Conservation (phyloP, 2,329 filamentous ascomycete genomes). For the Ophiostoma perfectum region DNA sequence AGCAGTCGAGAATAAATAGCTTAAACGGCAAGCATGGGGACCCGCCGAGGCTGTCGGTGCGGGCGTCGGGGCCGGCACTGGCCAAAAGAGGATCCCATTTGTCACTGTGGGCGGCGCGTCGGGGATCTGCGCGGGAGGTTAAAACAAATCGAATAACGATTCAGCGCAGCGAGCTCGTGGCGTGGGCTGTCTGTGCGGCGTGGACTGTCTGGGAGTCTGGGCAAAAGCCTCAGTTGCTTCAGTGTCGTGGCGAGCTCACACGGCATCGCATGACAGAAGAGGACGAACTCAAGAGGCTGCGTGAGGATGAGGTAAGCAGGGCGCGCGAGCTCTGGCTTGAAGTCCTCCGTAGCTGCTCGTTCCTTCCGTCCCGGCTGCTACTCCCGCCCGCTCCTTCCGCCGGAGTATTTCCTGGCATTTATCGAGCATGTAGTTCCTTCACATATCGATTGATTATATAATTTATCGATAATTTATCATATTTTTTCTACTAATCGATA, state of each 20-base stretch:
- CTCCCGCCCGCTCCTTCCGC: conserved; percentile 1
- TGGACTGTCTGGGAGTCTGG: background rate
- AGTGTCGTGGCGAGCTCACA: background rate
- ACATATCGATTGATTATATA: background rate
- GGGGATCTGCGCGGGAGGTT: conserved; percentile 2
- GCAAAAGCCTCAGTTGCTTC: background rate
- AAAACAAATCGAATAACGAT: background rate
- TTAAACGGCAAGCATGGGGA: background rate
- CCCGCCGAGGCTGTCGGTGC: conserved; percentile 1
- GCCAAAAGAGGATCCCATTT: background rate
- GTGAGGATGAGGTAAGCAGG: background rate
- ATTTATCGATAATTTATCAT: background rate
- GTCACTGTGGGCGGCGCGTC: conserved; percentile 6
- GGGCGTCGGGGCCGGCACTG: background rate
- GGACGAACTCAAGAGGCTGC: too few relatives aligned
- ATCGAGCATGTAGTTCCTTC: background rate
- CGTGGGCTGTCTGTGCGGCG: background rate
- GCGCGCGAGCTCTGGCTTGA: background rate
- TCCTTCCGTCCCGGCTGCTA: background rate
- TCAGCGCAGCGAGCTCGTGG: too few relatives aligned
- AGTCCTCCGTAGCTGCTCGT: background rate
- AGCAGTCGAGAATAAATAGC: background rate
- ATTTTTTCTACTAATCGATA: background rate
- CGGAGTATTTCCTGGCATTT: background rate
- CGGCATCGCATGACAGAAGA: too few relatives aligned